Evolutionary conservation across 2,329 filamentous ascomycete genomes (phyloP).

Genomic region (Pseudocercospora vitis): DNA sequence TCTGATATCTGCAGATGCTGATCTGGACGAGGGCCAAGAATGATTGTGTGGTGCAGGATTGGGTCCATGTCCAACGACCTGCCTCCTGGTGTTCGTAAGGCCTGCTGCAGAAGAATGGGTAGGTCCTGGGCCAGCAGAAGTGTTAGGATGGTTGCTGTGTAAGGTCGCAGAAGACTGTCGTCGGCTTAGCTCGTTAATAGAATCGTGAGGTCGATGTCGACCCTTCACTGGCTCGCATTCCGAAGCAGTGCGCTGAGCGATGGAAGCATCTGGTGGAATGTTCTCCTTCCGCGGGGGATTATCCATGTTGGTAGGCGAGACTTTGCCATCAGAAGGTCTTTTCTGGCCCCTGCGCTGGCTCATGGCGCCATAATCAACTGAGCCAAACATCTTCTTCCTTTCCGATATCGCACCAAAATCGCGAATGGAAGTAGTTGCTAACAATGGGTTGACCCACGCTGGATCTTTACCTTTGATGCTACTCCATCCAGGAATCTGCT

Average conservation of each 20-base stretch:
- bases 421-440: neutral
- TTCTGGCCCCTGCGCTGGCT: too few species aligned
- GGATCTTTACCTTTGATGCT: too few species aligned
- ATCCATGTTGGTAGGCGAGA: neutral
- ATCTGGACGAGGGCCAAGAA: too few species aligned
- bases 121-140: neutral
- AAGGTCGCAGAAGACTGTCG: neutral
- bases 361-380: neutral
- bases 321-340: neutral
- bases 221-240: neutral
- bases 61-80: too few species aligned
- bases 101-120: too few species aligned
- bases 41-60: too few species aligned
- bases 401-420: neutral
- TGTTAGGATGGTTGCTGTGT: neutral
- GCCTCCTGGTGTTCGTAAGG: too few species aligned
- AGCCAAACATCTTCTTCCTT: neutral
- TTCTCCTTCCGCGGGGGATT: neutral
- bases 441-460: too few species aligned
- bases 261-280: neutral
- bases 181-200: neutral
- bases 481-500: too few species aligned
- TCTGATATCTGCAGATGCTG: too few species aligned
- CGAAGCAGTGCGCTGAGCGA: neutral
- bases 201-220: neutral